Evolutionary conservation across 2,329 filamentous ascomycete genomes (phyloP).

Genomic region (Alternaria dauci): DNA sequence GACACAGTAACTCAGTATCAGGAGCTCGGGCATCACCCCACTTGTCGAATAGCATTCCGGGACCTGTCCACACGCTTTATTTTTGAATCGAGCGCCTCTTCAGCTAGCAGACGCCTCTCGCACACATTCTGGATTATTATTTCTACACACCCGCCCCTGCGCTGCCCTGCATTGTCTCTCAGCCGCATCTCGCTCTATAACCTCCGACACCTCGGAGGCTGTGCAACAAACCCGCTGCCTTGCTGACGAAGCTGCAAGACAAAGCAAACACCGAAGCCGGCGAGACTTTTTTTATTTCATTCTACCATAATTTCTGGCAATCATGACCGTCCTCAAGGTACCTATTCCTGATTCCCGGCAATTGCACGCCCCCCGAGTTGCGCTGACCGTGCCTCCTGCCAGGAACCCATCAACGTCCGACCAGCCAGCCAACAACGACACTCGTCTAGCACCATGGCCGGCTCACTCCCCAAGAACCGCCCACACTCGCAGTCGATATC

Average conservation of each 20-base stretch:
- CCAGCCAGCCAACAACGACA: constrained; percentile 57
- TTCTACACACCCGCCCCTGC: constrained; percentile 19
- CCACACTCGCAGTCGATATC: constrained; percentile 85
- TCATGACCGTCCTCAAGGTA: constrained; percentile 53
- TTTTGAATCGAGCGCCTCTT: constrained; percentile 22
- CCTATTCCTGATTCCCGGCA: constrained; percentile 4
- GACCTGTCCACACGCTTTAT: constrained; percentile 35
- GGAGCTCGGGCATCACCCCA: constrained; percentile 31
- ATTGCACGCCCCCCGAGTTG: constrained; percentile 25
- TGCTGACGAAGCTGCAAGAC: constrained; percentile 25
- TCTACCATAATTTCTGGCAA: constrained; percentile 11
- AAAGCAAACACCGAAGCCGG: constrained; percentile 23
- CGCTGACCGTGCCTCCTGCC: constrained; percentile 40
- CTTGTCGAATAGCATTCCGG: constrained; percentile 36
- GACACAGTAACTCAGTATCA: constrained; percentile 31
- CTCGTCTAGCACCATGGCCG: constrained; percentile 59
- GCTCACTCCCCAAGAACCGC: constrained; percentile 72
- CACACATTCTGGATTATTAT: constrained; percentile 23
- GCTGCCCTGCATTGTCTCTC: constrained; percentile 30
- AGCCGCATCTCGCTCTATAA: constrained; percentile 30
- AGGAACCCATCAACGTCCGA: constrained; percentile 55
- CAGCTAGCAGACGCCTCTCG: constrained; percentile 20
- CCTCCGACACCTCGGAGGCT: constrained; percentile 29
- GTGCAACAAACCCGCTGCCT: constrained; percentile 28
- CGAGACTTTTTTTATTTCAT: constrained; percentile 6